Conservation (phyloP, 192 early-diverging fungal genomes). For the Rhizophagus clarus region DNA sequence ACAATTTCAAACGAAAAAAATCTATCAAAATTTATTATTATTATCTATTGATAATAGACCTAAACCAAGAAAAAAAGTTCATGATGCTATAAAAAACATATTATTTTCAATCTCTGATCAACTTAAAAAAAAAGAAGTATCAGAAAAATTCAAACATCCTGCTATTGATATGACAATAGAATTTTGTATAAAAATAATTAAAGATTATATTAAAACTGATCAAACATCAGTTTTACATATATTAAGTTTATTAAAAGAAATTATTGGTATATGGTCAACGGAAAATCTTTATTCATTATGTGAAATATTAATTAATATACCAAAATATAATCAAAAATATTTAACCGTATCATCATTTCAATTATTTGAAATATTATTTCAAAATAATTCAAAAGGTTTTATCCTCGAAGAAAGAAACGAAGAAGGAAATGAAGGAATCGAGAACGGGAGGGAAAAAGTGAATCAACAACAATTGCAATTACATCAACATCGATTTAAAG, state of each 20-base stretch:
- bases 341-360: conserved; percentile 79
- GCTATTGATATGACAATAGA: conserved; percentile 64
- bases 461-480: too few species aligned
- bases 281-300: conserved; percentile 58
- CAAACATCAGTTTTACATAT: conserved; percentile 63
- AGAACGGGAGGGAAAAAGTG: neutral
- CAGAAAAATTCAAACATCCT: conserved; percentile 70
- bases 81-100: conserved; percentile 76
- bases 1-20: conserved; percentile 65
- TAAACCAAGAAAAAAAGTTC: conserved; percentile 81
- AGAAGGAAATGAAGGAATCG: neutral
- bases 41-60: conserved; percentile 83
- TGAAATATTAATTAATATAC: conserved; percentile 74
- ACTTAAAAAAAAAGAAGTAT: too few species aligned
- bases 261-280: conserved; percentile 58
- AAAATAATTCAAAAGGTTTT: conserved; percentile 45
- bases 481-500: conserved; percentile 49
- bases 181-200: conserved; percentile 61
- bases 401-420: conserved; percentile 39
- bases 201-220: conserved; percentile 56
- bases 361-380: conserved; percentile 67
- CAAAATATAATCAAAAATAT: conserved; percentile 76
- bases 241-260: conserved; percentile 70
- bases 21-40: conserved; percentile 72
- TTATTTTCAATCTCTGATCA: conserved; percentile 63